Percentiles rank a stretch among this genome's conserved stretches.
Evolutionary conservation across 2,329 filamentous ascomycete genomes (phyloP).

Genomic region (Penicillium sp.): DNA sequence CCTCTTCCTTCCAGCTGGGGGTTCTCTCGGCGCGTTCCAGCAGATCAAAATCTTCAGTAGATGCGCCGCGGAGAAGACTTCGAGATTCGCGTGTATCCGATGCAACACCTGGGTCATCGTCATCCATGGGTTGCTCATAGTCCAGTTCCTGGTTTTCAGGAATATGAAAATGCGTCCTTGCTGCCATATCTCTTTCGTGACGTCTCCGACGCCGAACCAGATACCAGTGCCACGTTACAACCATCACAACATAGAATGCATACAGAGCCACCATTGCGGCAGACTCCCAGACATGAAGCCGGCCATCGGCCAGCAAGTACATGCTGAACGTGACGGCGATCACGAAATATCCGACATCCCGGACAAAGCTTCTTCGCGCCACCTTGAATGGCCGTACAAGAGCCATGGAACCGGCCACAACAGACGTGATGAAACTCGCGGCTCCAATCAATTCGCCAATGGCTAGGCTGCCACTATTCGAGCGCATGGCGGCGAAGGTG

Average conservation of each 20-base stretch:
- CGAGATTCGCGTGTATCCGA: conserved; percentile 49
- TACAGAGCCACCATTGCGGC: conserved; percentile 90
- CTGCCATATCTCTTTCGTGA: conserved; percentile 69
- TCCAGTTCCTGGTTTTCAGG: conserved; percentile 64
- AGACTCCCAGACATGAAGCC: conserved; percentile 86
- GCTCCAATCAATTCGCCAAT: conserved; percentile 94
- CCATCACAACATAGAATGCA: conserved; percentile 82
- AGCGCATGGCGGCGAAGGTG: conserved; percentile 96
- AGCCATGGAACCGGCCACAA: conserved; percentile 97
- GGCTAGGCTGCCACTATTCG: conserved; percentile 94
- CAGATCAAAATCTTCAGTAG: conserved; percentile 67
- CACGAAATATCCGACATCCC: conserved; percentile 92
- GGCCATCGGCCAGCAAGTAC: conserved; percentile 82
- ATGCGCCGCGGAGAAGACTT: conserved; percentile 51
- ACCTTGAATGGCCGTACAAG: conserved; percentile 94
- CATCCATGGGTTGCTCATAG: conserved; percentile 58
- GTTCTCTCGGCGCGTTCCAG: conserved; percentile 57
- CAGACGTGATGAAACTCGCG: conserved; percentile 92
- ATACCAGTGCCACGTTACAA: conserved; percentile 93
- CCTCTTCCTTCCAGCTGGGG: conserved; percentile 55
- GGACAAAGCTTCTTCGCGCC: conserved; percentile 82
- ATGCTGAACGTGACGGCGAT: conserved; percentile 85
- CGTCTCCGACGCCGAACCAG: conserved; percentile 65
- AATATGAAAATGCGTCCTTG: conserved; percentile 73
- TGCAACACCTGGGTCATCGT: conserved; percentile 56